Evolutionary conservation across 805 yeast genomes (phyloP), one percentile per base, ranked within the genome.

Genomic region (Candida montana): DNA sequence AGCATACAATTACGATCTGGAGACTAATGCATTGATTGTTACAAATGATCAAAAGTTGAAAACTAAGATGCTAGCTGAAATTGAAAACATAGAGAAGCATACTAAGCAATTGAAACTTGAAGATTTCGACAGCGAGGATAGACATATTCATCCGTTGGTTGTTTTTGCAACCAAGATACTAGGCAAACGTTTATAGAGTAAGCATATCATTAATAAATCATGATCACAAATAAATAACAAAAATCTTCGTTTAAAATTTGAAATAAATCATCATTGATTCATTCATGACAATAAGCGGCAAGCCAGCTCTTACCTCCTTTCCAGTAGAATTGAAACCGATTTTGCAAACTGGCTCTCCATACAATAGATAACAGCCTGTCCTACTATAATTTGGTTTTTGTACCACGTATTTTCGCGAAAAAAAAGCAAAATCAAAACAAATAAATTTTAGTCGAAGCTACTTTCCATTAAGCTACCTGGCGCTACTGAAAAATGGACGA

Each of bases 1-100:
- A 46, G 90, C 97, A 0, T 91, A 91, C 55, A 72, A 83, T 3
- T 75, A 83, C 44, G 99, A 93, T 61, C 68, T 93, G 43, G 99
- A 93, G 63, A 74, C 91, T 7, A 91, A 93, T 57, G 95, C 90
- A 0, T 67, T 93, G 2, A 61, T 91, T 2, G 64, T 89, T 12
- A 90, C 97, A 1, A 73, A 68, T 40, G 90, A 86, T 57, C 63
- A 68, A 15, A 67, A 64, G 3, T 68, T 91, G 48, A 80, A 80
- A 55, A 38, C 49, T 5, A 54, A 66, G 37, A 81, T 90, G 83
- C 62, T 63, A 24, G 50, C 51, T 1, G 98, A 90, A 60, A 65
- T 88, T 28, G 72, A 74, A 13, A 70, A 86, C 58, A 65, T 89
- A 38, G 62, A 72, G 63, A 48, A 58, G 19, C 62, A 77, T 54